Evolutionary conservation across 2,329 filamentous ascomycete genomes (phyloP).

Genomic region (Colletotrichum coccodes): DNA sequence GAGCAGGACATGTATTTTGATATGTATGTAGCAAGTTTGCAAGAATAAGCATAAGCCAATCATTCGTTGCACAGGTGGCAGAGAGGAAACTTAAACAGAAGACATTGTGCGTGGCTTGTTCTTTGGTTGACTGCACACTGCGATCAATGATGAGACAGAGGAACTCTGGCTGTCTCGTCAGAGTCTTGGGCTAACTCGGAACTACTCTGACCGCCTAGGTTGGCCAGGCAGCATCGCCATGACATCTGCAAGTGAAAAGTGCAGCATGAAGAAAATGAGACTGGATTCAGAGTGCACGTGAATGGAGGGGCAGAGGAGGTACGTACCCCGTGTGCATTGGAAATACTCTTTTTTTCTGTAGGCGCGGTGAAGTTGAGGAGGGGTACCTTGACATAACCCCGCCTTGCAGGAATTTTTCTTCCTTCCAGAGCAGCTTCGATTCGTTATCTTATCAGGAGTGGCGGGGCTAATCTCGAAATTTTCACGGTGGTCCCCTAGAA

Average conservation of each 20-base stretch:
- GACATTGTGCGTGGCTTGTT: background rate
- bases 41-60: no score
- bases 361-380: background rate
- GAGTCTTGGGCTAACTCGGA: background rate
- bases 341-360: background rate
- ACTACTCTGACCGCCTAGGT: background rate
- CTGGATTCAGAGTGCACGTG: slow-evolving; percentile 6
- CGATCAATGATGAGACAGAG: background rate
- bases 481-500: slow-evolving; percentile 32
- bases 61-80: background rate
- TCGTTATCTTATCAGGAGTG: slow-evolving; percentile 32
- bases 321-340: slow-evolving; percentile 5
- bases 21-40: background rate
- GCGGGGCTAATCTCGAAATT: slow-evolving; percentile 34
- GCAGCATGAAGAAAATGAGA: background rate
- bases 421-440: background rate
- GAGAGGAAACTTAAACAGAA: background rate
- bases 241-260: background rate
- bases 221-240: background rate
- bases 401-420: slow-evolving; percentile 30
- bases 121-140: background rate
- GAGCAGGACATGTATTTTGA: background rate
- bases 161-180: background rate
- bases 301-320: slow-evolving; percentile 26
- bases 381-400: slow-evolving; percentile 28